Evolutionary conservation across 148 eudicot genomes (phyloP), one percentile per base, ranked within the genome.

Genomic region (Rhododendron ovatum): DNA sequence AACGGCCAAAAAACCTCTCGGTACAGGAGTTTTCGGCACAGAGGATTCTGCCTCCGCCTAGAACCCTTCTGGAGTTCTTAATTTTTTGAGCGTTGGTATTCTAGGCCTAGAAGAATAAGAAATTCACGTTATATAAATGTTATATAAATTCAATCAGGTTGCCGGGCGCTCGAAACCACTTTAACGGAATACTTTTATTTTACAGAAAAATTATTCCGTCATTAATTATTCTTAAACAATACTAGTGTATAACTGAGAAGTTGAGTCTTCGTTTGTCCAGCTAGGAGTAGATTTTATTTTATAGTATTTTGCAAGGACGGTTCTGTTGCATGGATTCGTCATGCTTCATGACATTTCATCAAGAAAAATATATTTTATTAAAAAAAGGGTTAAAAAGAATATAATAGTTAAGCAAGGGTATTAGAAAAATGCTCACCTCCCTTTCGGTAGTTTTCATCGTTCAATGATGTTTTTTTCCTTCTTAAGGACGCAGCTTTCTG

Each of bases 1-100:
- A 5, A 41, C 1, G 1, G 45, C 1, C 45, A 0, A 41, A 41
- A 30, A 41, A 41, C 1, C 0, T 0, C 7, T 41, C 0, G 7
- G 8, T 41, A 41, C 0, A 41, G 30, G 1, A 1, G 0, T 41
- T 41, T 41, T 41, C 8, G 45, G 1, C 7, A 5, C 7, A 41
- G 45, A 41, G 0, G 0, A 41, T 41, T 7, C 1, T 0, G 45
- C 8, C 45, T 41, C 45, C 7, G 0, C 45, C 45, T 41, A 41
- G 1, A 5, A 5, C 7, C 43, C 43, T 5, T 5, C 1, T 41
- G 5, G 43, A 0, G 7, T 39, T 59, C 65, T 61, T 61, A 7
- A 61, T 61, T 63, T 24, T 63, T n/a, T 9, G 3, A 63, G 28
- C 24, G 28, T 24, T 24, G 28, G 24, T 63, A 63, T 63, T 63